Evolutionary conservation across 192 early-diverging fungal genomes (phyloP), one percentile per base, ranked within the genome.

Genomic region (Funneliformis mosseae): DNA sequence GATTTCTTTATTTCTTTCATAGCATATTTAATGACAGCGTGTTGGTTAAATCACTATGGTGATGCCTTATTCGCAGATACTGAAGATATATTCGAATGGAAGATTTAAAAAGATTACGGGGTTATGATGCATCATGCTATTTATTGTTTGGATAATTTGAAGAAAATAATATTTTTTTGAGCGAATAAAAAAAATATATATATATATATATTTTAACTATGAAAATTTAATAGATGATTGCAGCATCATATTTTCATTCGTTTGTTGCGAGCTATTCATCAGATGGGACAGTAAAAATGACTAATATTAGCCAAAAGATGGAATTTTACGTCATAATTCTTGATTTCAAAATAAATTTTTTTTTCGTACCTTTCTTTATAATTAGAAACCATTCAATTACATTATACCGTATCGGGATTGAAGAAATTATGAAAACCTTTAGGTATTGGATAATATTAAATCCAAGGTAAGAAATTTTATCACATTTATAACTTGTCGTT

Each of bases 41-140:
- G 48, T 39, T 79, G 78, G 78, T 28, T 68, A 71, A 23, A 14
- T 33, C 66, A 71, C 21, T 79, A 79, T 79, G 68, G 39, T 2
- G 78, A 46, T 14, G 39, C 71, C 8, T 21, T 41, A 9, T 79
- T 71, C 71, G 33, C 78, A 0, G 78, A 79, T 79, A 23, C 66
- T n/a, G 78, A 79, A 48, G 78, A 33, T 79, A 60, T 69, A 55
- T 79, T 41, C 25, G 68, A 39, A 79, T 71, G 78, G 78, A 79
- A 11, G 78, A 79, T 79, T 46, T 67, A 71, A 55, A 41, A 79
- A 79, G 38, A 71, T 68, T 50, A 79, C 69, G 69, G 78, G 25
- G 8, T 79, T 42, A 60, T 79, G 10, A 60, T 71, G 48, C 78
- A 79, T 23, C 68, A 62, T 12, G 67, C 43, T 21, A 27, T n/a